Percentiles rank a stretch among this genome's conserved stretches.
These are phyloP conservation scores for Xylaria curta DNA, from an alignment of 495 filamentous ascomycete species.

Conservation along the genomic window DNA sequence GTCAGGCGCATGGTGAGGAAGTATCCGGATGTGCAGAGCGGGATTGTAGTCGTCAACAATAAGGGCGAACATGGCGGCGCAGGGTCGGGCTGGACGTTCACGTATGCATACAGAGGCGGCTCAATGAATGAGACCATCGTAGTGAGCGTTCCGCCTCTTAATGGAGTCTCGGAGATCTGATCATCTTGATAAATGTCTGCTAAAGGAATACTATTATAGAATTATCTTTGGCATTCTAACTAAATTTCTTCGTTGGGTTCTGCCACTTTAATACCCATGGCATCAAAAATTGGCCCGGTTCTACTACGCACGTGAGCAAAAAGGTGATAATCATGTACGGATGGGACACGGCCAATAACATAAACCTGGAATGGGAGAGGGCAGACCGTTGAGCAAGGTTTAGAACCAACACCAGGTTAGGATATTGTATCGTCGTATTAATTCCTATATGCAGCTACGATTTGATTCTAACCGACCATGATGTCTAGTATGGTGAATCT, in stretches of 20 bases:
- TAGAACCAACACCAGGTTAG: not conserved
- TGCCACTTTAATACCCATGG: not conserved
- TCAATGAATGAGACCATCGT: conserved; percentile 49
- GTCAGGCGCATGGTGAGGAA: conserved; percentile 52
- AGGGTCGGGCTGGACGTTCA: conserved; percentile 55
- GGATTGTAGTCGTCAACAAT: conserved; percentile 52
- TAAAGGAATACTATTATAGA: not conserved
- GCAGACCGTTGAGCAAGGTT: too few species aligned
- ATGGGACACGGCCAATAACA: not conserved
- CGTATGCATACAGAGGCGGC: conserved; percentile 53
- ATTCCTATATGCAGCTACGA: not conserved
- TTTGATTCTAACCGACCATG: not conserved
- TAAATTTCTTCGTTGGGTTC: not conserved
- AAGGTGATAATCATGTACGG: not conserved
- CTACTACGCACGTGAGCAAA: not conserved
- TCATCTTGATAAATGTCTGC: not conserved
- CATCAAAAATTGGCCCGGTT: not conserved
- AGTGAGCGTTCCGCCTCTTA: conserved; percentile 44
- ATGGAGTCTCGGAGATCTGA: conserved; percentile 28
- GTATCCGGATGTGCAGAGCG: conserved; percentile 50
- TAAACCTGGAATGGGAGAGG: too few species aligned
- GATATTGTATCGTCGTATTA: not conserved
- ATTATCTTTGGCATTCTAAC: not conserved
- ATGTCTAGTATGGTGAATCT: not conserved
- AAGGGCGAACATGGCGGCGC: conserved; percentile 53